Evolutionary conservation across 345 rosid species (phyloP).

Genomic region (Microthlaspi erraticum): DNA sequence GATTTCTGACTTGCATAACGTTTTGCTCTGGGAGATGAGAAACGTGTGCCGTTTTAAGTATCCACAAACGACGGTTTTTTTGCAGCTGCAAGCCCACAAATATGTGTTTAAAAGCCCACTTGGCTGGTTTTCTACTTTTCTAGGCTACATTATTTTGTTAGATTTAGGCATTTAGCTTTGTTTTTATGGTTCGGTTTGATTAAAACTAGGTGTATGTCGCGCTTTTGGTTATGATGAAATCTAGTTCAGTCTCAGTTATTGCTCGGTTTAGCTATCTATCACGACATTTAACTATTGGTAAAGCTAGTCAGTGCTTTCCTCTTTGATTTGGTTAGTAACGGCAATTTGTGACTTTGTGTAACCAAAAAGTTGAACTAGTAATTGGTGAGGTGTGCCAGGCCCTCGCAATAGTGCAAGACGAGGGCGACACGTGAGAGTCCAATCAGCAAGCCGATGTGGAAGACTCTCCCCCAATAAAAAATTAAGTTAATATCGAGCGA

Average conservation of each 20-base stretch:
- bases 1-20: constrained; percentile 23
- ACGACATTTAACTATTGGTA: too few species aligned
- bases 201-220: too few species aligned
- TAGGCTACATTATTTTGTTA: too few species aligned
- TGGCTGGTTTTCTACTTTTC: too few species aligned
- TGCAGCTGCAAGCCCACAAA: background rate
- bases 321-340: too few species aligned
- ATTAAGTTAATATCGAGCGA: constrained; percentile 20
- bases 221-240: too few species aligned
- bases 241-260: too few species aligned
- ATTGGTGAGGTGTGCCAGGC: constrained; percentile 11
- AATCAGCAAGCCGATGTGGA: constrained; percentile 3
- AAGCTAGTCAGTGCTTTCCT: too few species aligned
- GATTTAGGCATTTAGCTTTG: too few species aligned
- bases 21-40: constrained; percentile 6
- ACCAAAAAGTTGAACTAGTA: background rate
- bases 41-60: constrained; percentile 30
- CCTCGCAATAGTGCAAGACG: background rate
- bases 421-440: background rate
- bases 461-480: background rate
- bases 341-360: too few species aligned
- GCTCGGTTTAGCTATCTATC: too few species aligned
- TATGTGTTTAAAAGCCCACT: background rate
- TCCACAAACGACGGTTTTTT: background rate
- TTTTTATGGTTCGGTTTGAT: too few species aligned